Evolutionary conservation across 805 yeast genomes (phyloP).

Genomic region (Zygosaccharomyces pseudorouxii): DNA sequence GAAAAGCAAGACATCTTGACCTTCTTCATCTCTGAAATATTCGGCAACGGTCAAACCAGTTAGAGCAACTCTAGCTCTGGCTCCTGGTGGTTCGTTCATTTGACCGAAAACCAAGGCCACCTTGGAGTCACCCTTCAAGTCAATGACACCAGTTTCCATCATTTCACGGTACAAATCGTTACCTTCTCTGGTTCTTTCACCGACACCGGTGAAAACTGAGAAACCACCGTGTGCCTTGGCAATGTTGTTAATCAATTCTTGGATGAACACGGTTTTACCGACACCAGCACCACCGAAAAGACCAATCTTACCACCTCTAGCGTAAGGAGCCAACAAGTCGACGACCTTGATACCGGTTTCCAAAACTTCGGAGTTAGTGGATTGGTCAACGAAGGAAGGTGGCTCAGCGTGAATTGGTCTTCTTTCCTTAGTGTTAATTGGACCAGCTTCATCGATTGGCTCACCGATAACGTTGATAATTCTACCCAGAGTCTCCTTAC

Average conservation of each 20-base stretch:
- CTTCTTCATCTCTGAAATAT: conserved; percentile 99
- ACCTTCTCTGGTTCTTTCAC: conserved; percentile 99
- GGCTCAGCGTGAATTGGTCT: conserved; percentile 99
- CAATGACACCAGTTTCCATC: conserved; percentile 99
- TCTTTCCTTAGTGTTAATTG: conserved; percentile 85
- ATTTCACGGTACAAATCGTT: conserved; percentile 99
- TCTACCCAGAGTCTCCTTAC: conserved; percentile 98
- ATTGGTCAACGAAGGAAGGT: conserved; percentile 93
- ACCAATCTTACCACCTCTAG: conserved; percentile 99
- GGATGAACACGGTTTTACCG: conserved; percentile 99
- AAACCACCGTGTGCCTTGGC: conserved; percentile 99
- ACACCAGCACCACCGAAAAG: conserved; percentile 99
- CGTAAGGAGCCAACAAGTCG: conserved; percentile 98
- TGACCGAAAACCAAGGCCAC: conserved; percentile 99
- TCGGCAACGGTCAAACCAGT: conserved; percentile 99
- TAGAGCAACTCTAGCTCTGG: conserved; percentile 99
- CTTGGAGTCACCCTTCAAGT: conserved; percentile 99
- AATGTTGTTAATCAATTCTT: conserved; percentile 98
- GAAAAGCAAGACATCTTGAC: conserved; percentile 99
- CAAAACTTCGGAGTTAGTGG: conserved; percentile 95
- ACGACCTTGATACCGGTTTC: conserved; percentile 99
- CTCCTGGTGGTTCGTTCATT: conserved; percentile 99
- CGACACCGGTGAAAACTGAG: conserved; percentile 99
- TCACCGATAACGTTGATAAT: conserved; percentile 98
- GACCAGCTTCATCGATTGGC: conserved; percentile 99